These are phyloP conservation scores for Pisolithus microcarpus DNA, from an alignment of 768 basidiomycete species.

Conservation along the genomic window DNA sequence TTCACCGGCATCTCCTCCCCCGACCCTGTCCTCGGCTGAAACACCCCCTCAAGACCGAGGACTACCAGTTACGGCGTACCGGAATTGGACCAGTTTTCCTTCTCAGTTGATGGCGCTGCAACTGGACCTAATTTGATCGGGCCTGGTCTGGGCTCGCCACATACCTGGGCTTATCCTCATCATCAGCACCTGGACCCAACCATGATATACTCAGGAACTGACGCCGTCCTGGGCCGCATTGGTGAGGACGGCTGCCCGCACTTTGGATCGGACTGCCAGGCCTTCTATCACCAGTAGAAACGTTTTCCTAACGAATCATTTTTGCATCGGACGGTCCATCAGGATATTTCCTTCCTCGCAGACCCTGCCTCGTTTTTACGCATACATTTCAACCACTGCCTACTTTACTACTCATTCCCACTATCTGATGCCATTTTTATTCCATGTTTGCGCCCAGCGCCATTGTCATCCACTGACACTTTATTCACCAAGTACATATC, in stretches of 20 bases:
- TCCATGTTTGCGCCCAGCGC: background rate
- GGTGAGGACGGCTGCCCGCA: slow-evolving; percentile 34
- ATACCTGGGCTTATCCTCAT: slow-evolving; percentile 23
- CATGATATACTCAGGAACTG: slow-evolving; percentile 26
- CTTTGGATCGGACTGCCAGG: slow-evolving; percentile 39
- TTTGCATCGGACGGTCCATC: background rate
- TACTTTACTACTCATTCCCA: too few species aligned
- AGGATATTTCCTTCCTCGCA: background rate
- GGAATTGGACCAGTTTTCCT: slow-evolving; percentile 49
- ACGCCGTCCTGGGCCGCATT: slow-evolving; percentile 25
- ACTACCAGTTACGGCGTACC: slow-evolving; percentile 36
- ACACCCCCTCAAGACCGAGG: slow-evolving; percentile 29
- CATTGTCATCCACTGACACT: background rate
- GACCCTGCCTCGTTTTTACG: background rate
- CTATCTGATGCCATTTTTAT: background rate
- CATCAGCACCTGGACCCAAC: slow-evolving; percentile 20
- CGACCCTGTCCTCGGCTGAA: slow-evolving; percentile 1
- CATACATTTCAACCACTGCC: background rate
- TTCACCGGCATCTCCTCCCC: slow-evolving; percentile 23
- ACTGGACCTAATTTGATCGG: slow-evolving; percentile 11
- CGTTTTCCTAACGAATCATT: background rate
- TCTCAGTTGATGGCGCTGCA: slow-evolving; percentile 24
- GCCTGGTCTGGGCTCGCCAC: slow-evolving; percentile 4
- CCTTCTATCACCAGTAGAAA: slow-evolving; percentile 21
- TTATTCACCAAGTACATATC: background rate